Conservation (phyloP, 257 asterid genomes). For the Salvia miltiorrhiza region DNA sequence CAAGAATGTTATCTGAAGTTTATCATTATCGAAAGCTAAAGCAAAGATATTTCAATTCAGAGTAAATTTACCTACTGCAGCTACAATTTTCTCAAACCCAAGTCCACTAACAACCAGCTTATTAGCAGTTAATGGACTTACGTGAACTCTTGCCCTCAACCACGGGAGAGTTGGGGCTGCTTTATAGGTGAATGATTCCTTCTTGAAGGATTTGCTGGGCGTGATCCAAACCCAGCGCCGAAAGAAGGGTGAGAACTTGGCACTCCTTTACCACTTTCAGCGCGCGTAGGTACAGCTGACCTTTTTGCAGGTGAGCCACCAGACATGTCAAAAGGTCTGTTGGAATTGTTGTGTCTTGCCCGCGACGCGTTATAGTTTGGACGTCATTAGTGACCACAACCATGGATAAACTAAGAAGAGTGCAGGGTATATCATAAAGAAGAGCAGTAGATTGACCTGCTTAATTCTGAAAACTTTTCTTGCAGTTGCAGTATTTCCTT, state of each 20-base stretch:
- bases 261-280: conserved; percentile 10
- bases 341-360: conserved; percentile 49
- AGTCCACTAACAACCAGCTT: not conserved
- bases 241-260: conserved; percentile 14
- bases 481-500: conserved; percentile 94
- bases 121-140: not conserved
- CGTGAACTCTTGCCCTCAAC: conserved; percentile 17
- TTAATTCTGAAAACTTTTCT: conserved; percentile 84
- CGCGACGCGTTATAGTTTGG: conserved; percentile 85
- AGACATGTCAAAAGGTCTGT: conserved; percentile 18
- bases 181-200: conserved; percentile 24
- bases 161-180: conserved; percentile 21
- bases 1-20: not conserved
- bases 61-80: conserved; percentile 13
- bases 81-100: conserved; percentile 3
- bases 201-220: conserved; percentile 24
- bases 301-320: conserved; percentile 21
- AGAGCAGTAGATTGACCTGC: conserved; percentile 49
- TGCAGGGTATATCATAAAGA: not conserved
- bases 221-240: conserved; percentile 9
- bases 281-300: conserved; percentile 3
- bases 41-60: conserved; percentile 10
- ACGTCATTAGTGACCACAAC: conserved; percentile 12
- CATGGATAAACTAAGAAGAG: not conserved
- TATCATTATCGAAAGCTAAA: not conserved